Conservation (phyloP, 129 eudicot genomes). For the sunflower (Helianthus annuus) region HanXRQr2.0-SUNRISE NC_035449.2:78561789-78562288, state of each 20-base stretch:
- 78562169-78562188: slow-evolving; percentile 97
- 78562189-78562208: slow-evolving; percentile 82
- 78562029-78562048: slow-evolving; percentile 86
- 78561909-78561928: slow-evolving; percentile 96
- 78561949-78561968: slow-evolving; percentile 76
- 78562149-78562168: slow-evolving; percentile 83
- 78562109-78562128: slow-evolving; percentile 72
- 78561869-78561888: slow-evolving; percentile 83
- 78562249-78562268: slow-evolving; percentile 86
- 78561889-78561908: slow-evolving; percentile 90
- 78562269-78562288: slow-evolving; percentile 90
- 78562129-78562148: slow-evolving; percentile 69
- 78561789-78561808: slow-evolving; percentile 96
- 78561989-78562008: slow-evolving; percentile 99
- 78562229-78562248: slow-evolving; percentile 81
- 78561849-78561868: slow-evolving; percentile 99
- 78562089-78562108: slow-evolving; percentile 92
- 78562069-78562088: slow-evolving; percentile 99
- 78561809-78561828: slow-evolving; percentile 97
- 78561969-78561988: slow-evolving; percentile 89
- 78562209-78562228: slow-evolving; percentile 92
- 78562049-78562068: slow-evolving; percentile 86
- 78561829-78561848: slow-evolving; percentile 92
- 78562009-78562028: slow-evolving; percentile 82
- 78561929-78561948: slow-evolving; percentile 81